Evolutionary conservation across 140 eudicot species (phyloP).

Genomic region (Senecio squalidus): DNA sequence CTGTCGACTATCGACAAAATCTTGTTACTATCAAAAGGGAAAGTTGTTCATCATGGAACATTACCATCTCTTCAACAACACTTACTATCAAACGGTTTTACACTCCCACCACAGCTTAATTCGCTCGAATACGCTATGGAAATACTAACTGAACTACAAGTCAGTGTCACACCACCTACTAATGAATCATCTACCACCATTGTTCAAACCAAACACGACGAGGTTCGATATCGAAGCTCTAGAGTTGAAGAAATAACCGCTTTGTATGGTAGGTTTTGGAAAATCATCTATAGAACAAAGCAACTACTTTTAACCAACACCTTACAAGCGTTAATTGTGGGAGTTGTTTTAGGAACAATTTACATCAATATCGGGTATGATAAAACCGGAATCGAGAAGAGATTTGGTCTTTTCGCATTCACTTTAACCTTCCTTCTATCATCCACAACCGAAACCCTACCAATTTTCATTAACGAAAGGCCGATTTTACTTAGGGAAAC

Average conservation of each 20-base stretch:
- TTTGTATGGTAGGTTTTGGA: slow-evolving; percentile 60
- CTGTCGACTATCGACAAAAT: slow-evolving; percentile 64
- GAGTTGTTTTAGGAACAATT: slow-evolving; percentile 80
- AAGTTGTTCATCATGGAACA: slow-evolving; percentile 75
- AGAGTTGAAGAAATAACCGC: slow-evolving; percentile 59
- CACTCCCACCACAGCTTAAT: slow-evolving; percentile 87
- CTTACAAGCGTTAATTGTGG: slow-evolving; percentile 78
- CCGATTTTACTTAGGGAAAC: slow-evolving; percentile 85
- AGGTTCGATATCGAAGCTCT: slow-evolving; percentile 57
- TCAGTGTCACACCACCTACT: background rate
- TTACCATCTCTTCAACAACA: slow-evolving; percentile 47
- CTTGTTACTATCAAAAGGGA: slow-evolving; percentile 63
- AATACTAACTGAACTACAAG: slow-evolving; percentile 54
- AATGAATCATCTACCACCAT: background rate
- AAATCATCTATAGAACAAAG: slow-evolving; percentile 72
- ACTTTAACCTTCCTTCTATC: slow-evolving; percentile 90
- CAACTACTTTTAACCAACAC: slow-evolving; percentile 78
- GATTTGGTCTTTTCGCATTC: slow-evolving; percentile 88
- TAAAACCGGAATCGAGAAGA: slow-evolving; percentile 68
- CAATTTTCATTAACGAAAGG: slow-evolving; percentile 86
- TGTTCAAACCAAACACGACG: background rate
- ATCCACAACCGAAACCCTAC: slow-evolving; percentile 91
- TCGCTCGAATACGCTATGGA: slow-evolving; percentile 97
- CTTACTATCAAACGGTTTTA: slow-evolving; percentile 45
- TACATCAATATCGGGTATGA: slow-evolving; percentile 78